Evolutionary conservation across 2,329 filamentous ascomycete genomes (phyloP), one percentile per base, ranked within the genome.

Genomic region (Pseudogymnoascus sp.): DNA sequence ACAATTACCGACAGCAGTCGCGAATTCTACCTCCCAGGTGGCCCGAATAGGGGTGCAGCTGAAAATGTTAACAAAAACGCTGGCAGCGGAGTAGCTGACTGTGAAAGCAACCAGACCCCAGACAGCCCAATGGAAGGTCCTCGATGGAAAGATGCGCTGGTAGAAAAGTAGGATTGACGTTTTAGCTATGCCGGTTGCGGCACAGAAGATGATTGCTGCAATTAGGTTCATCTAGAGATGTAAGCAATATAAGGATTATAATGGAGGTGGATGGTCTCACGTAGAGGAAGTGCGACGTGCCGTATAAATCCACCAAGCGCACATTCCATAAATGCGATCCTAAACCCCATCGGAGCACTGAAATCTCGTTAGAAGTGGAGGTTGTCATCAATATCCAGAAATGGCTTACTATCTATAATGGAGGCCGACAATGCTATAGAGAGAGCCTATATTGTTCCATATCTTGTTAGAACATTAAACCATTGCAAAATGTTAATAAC

Each of bases 131-230:
- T 63, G 59, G 62, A 70, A 68, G 15, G 35, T 57, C 47, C 61
- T 65, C 14, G 62, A 61, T 37, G 68, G 67, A 58, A 69, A 70
- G 33, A 69, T 70, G 57, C 67, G 65, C 7, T 66, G 65, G 50
- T 70, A 70, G 62, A 69, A 69, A 11, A 69, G 62, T 28, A 69
- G 60, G 28, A 70, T 68, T 11, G 68, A 66, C 4, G 66, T 67
- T 62, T 70, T 70, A 9, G 68, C 66, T 4, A 70, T 53, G 15
- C 66, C 66, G 5, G 65, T 67, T 14, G 64, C 63, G 0, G 62
- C 59, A 60, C 64, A 67, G 57, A 65, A 67, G 18, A 66, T 4
- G 20, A 68, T 66, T 30, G 66, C 64, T 3, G 64, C 63, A 35
- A 67, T 39, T 14, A 67, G 58, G 59, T 67, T 67, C 28, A 61